Conservation (phyloP, 2,329 filamentous ascomycete species). For the Dactylellina parvicollis region DNA sequence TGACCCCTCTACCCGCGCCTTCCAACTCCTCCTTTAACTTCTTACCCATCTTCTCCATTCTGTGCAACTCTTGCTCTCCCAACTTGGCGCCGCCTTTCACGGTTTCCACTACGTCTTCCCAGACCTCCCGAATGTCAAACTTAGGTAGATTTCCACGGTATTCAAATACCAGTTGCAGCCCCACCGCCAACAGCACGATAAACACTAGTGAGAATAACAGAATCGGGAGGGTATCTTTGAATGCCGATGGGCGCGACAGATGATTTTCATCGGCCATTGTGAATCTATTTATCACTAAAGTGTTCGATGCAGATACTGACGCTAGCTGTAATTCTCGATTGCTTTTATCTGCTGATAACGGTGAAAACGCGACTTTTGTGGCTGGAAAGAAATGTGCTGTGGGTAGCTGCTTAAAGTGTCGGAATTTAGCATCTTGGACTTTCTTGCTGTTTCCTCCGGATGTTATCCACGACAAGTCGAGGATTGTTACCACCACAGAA, state of each 20-base stretch:
- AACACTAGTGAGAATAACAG: constrained; percentile 43
- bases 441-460: constrained; percentile 22
- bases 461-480: constrained; percentile 24
- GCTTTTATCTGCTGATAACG: constrained; percentile 26
- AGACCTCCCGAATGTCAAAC: constrained; percentile 51
- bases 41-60: constrained; percentile 46
- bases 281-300: constrained; percentile 33
- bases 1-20: constrained; percentile 44
- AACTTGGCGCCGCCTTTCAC: constrained; percentile 45
- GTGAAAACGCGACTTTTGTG: constrained; percentile 48
- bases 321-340: constrained; percentile 40
- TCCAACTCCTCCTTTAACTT: constrained; percentile 42
- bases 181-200: constrained; percentile 45
- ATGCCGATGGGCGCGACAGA: constrained; percentile 31
- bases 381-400: constrained; percentile 46
- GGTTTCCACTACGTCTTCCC: constrained; percentile 48
- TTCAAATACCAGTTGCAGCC: constrained; percentile 48
- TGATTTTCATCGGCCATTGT: constrained; percentile 37
- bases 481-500: constrained; percentile 34
- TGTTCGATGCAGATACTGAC: constrained; percentile 48
- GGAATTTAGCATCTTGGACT: constrained; percentile 49
- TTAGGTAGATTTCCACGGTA: constrained; percentile 47
- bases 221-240: constrained; percentile 44
- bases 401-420: constrained; percentile 43
- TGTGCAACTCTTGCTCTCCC: constrained; percentile 44